Evolutionary conservation across 306 rosid species (phyloP).

Genomic region (Bauhinia variegata): DNA sequence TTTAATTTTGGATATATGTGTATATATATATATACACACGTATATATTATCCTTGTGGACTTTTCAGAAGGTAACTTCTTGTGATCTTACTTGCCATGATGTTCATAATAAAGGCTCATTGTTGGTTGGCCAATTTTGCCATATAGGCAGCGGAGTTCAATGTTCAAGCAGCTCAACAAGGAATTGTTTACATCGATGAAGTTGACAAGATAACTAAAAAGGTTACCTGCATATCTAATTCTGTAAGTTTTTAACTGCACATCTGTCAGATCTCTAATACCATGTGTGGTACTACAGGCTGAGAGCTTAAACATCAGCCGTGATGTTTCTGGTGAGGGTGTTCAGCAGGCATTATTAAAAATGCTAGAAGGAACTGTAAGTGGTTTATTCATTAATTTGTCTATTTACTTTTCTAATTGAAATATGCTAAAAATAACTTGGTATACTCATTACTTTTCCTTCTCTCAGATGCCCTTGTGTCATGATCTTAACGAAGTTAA

Average conservation of each 20-base stretch:
- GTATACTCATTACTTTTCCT: neutral
- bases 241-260: slow-evolving; percentile 12
- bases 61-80: slow-evolving; percentile 7
- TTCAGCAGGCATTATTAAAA: slow-evolving; percentile 95
- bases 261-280: slow-evolving; percentile 24
- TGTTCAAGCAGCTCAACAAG: slow-evolving; percentile 98
- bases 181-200: slow-evolving; percentile 95
- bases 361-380: slow-evolving; percentile 99
- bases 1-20: no score
- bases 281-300: slow-evolving; percentile 58
- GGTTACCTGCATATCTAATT: slow-evolving; percentile 49
- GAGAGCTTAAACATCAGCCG: slow-evolving; percentile 94
- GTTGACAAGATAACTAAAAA: slow-evolving; percentile 99
- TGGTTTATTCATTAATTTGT: slow-evolving; percentile 32
- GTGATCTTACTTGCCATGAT: slow-evolving; percentile 19
- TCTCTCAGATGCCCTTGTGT: slow-evolving; percentile 3
- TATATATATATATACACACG: no score
- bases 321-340: slow-evolving; percentile 98
- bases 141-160: slow-evolving; percentile 93
- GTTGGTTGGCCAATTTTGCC: slow-evolving; percentile 33
- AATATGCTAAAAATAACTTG: slow-evolving; percentile 1
- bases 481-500: neutral
- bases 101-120: slow-evolving; percentile 30
- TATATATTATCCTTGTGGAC: neutral
- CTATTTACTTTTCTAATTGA: slow-evolving; percentile 12